Base-by-base conservation (phyloP, 2,329 filamentous ascomycete species). In the Fusarium algeriense region DNA sequence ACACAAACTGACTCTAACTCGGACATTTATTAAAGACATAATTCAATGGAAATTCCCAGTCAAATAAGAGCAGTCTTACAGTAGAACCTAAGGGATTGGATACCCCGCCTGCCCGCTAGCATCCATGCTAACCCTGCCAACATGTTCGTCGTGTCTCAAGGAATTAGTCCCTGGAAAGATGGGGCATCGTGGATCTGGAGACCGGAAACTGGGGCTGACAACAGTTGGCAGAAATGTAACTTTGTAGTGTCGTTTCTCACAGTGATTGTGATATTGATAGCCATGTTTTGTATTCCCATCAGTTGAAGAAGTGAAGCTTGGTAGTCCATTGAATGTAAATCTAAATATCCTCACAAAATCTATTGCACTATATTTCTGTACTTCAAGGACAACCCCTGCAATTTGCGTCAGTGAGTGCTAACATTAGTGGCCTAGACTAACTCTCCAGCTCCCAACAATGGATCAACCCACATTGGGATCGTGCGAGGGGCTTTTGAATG, bases 401-500 rank as follows among this genome's bases (percentile, higher is more conserved):
- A 13, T 32, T 48, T 15, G 46, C 32, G 35, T 49, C 60, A 60
- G 57, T 60, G 44, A 52, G 23, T 63, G 40, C 60, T 41, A 40
- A 28, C 34, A 40, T 52, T 40, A 46, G 44, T 43, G 34, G 52
- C 38, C 38, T 40, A 23, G 23, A 23, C 23, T 23, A 38, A 34
- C 43, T 60, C 43, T 45, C 40, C 12, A 57, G 28, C 55, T 43
- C n/a, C 62, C 56, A 69, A 44, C 54, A 64, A 64, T 64, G 49
- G 62, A 64, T 61, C 61, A 74, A 72, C 71, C 69, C 69, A 67
- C 71, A 48, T 70, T 60, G 61, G 44, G 52, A 59, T 65, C 60
- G 60, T 46, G 60, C 60, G 52, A 75, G 69, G 60, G 67, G 59
- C 37, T 67, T 58, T 49, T 44, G 26, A 40, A 20, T 71, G 68